phyloP scores from a whole-genome alignment of 2,329 filamentous ascomycete species.

The Lizonia empirigonia region DNA sequence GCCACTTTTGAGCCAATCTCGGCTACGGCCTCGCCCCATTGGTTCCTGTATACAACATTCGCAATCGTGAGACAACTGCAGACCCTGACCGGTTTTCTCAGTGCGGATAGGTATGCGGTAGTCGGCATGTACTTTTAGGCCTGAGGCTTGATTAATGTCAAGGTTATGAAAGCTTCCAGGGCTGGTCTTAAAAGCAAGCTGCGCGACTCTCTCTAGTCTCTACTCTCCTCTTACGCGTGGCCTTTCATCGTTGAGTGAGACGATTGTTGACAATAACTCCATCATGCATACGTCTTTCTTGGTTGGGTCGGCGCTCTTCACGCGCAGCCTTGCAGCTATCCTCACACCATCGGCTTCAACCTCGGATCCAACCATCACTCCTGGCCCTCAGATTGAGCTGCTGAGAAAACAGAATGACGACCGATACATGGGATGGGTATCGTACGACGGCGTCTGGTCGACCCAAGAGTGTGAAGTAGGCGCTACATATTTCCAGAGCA shows the following conservation, averaged over 20 bases:
- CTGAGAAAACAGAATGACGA: slow-evolving; percentile 32
- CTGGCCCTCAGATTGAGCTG: slow-evolving; percentile 29
- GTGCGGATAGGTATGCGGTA: slow-evolving; percentile 3
- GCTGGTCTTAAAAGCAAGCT: not conserved
- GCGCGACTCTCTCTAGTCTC: not conserved
- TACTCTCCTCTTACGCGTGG: not conserved
- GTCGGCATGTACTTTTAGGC: slow-evolving; percentile 4
- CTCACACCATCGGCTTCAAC: slow-evolving; percentile 20
- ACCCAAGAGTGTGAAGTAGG: slow-evolving; percentile 24
- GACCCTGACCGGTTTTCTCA: slow-evolving; percentile 20
- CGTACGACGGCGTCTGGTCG: slow-evolving; percentile 19
- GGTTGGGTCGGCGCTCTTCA: slow-evolving; percentile 21
- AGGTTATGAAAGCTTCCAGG: slow-evolving; percentile 15
- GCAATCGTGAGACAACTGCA: slow-evolving; percentile 11
- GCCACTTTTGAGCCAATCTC: slow-evolving; percentile 12
- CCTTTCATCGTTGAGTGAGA: not conserved
- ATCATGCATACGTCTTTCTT: slow-evolving; percentile 5
- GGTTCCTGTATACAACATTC: slow-evolving; percentile 8
- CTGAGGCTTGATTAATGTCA: slow-evolving; percentile 5
- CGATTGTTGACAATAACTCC: not conserved
- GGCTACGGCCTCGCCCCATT: slow-evolving; percentile 20
- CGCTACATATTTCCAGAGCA: slow-evolving; percentile 28
- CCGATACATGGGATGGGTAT: slow-evolving; percentile 35
- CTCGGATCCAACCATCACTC: slow-evolving; percentile 34
- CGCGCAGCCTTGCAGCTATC: slow-evolving; percentile 22